Evolutionary conservation across 495 filamentous ascomycete genomes (phyloP).

Genomic region (Parachaetomium inaequale): DNA sequence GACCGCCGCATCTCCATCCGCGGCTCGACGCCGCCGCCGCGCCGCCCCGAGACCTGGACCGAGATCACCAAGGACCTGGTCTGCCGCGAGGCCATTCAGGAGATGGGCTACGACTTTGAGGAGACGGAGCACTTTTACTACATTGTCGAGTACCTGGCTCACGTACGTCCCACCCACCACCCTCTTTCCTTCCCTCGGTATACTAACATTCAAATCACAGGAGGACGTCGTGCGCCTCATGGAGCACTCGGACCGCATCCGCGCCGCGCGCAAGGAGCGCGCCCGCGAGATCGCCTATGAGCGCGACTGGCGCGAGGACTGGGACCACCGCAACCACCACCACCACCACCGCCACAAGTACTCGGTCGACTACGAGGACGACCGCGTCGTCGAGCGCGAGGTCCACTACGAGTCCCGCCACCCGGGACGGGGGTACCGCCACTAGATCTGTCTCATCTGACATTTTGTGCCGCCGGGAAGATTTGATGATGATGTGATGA

Average conservation of each 20-base stretch:
- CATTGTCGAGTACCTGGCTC: slow-evolving; percentile 82
- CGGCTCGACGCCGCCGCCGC: slow-evolving; percentile 32
- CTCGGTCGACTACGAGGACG: slow-evolving; percentile 47
- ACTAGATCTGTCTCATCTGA: neutral
- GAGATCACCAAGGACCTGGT: slow-evolving; percentile 96
- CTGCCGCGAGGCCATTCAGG: slow-evolving; percentile 78
- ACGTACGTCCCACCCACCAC: slow-evolving; percentile 54
- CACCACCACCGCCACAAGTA: slow-evolving; percentile 32
- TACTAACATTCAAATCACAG: slow-evolving; percentile 41
- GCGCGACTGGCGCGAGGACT: slow-evolving; percentile 60
- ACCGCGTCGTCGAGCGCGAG: slow-evolving; percentile 57
- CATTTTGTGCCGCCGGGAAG: neutral
- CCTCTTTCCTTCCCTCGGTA: neutral
- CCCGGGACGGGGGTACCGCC: slow-evolving; percentile 24
- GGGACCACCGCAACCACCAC: slow-evolving; percentile 47
- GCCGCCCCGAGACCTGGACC: slow-evolving; percentile 80
- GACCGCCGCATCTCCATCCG: slow-evolving; percentile 44
- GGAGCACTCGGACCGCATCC: slow-evolving; percentile 76
- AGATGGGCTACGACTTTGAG: slow-evolving; percentile 82
- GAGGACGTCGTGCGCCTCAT: slow-evolving; percentile 85
- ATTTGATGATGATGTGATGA: neutral
- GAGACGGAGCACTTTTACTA: slow-evolving; percentile 90
- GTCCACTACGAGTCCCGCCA: slow-evolving; percentile 49
- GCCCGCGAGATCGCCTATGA: slow-evolving; percentile 81
- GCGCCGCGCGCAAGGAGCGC: slow-evolving; percentile 67